These are phyloP conservation scores for Millerozyma miso DNA, from an alignment of 805 yeast genomes.

Conservation along the genomic window DNA sequence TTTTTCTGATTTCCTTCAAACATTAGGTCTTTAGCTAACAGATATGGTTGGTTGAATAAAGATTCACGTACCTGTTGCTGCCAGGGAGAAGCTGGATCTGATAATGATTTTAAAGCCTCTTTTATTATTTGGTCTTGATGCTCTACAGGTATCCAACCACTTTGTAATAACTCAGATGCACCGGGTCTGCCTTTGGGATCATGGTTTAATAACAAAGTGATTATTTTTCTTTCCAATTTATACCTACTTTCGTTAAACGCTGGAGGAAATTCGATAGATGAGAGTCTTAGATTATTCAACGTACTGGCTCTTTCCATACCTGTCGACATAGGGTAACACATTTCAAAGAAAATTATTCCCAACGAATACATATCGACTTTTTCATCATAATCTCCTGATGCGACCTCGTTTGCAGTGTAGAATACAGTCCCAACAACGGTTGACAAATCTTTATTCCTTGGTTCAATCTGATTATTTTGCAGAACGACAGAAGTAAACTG, in stretches of 20 bases:
- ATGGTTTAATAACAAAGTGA: slow-evolving; percentile 67
- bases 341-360: slow-evolving; percentile 93
- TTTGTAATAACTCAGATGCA: slow-evolving; percentile 68
- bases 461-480: slow-evolving; percentile 36
- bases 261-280: slow-evolving; percentile 62
- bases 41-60: slow-evolving; percentile 79
- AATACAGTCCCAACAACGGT: slow-evolving; percentile 92
- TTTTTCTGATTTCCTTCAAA: slow-evolving; percentile 53
- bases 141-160: slow-evolving; percentile 82
- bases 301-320: slow-evolving; percentile 89
- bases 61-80: slow-evolving; percentile 87
- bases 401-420: slow-evolving; percentile 87
- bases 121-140: slow-evolving; percentile 87
- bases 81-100: slow-evolving; percentile 92
- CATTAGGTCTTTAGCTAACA: slow-evolving; percentile 77
- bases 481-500: slow-evolving; percentile 43
- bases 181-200: slow-evolving; percentile 76
- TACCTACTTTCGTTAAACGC: slow-evolving; percentile 54
- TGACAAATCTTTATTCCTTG: slow-evolving; percentile 65
- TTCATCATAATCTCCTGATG: slow-evolving; percentile 78
- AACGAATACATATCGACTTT: slow-evolving; percentile 94
- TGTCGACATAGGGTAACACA: slow-evolving; percentile 81
- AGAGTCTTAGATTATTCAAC: slow-evolving; percentile 58
- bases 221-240: slow-evolving; percentile 61
- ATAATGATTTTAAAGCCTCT: slow-evolving; percentile 78